Evolutionary conservation across 2,329 filamentous ascomycete genomes (phyloP), one percentile per base, ranked within the genome.

Genomic region (Alternaria ethzedia): DNA sequence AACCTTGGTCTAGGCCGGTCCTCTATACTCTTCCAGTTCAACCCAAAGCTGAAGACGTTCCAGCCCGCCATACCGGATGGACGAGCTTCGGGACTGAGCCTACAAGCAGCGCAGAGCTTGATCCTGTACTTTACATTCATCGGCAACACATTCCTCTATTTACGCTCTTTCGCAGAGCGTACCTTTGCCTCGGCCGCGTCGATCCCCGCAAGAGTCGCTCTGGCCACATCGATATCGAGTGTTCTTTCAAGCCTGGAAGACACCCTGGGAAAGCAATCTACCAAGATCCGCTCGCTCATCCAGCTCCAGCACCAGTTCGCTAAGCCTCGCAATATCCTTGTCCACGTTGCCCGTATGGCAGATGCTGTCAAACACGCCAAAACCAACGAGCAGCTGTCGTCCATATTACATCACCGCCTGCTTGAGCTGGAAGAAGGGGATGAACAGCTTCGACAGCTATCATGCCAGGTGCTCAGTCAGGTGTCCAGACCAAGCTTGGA

Each of bases 11-110:
- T 94, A 6, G 92, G 92, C 0, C 85, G 91, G 51, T 89, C 89
- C 43, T 94, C 92, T 0, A 83, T 91, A 2, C 85, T 96, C 32
- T 96, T 93, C 76, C 74, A 79, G 0, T 93, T 88, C 84, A 82
- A 89, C 54, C 75, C 83, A 3, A 81, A 82, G 3, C 83, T 83
- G 26, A 80, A 79, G 23, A 81, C 80, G 0, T 93, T 94, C 69
- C 76, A 80, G 43, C 81, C 79, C 43, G 76, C 77, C 5, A 74
- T 86, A 36, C 70, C 78, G 5, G 77, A 84, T 57, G 78, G 84
- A 1, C 79, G 84, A 3, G 78, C 86, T 28, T 84, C 84, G 3
- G 88, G 87, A 3, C 74, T 83, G 32, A 88, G 85, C 64, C 73
- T 82, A n/a, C 64, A 72, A 21, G 76, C 82, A 21, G 77, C 85